Percentiles rank a stretch among this genome's conserved stretches.
Evolutionary conservation across 768 basidiomycete species (phyloP).

Genomic region (Termitomyces sp.): DNA sequence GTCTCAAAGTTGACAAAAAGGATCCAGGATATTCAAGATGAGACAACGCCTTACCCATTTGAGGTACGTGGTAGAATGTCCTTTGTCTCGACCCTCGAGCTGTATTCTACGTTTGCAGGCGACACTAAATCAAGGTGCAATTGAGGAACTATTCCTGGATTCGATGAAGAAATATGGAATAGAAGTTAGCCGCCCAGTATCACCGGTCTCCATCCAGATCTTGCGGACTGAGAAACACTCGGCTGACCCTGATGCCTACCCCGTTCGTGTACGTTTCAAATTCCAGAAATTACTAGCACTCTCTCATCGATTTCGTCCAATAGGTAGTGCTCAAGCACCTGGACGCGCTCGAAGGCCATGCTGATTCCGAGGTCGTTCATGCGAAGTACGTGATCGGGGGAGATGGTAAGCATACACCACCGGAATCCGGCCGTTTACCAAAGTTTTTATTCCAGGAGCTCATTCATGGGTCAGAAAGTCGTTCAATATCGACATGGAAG

Average conservation of each 20-base stretch:
- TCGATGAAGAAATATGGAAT: constrained; percentile 45
- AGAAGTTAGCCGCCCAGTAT: constrained; percentile 44
- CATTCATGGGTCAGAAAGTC: constrained; percentile 80
- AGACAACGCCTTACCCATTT: constrained; percentile 66
- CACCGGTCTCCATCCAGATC: constrained; percentile 45
- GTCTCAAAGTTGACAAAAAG: constrained; percentile 51
- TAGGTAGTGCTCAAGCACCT: constrained; percentile 44
- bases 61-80: constrained; percentile 37
- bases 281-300: background rate
- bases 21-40: constrained; percentile 55
- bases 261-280: constrained; percentile 28
- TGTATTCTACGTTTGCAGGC: constrained; percentile 27
- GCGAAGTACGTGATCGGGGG: constrained; percentile 76
- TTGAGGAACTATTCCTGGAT: constrained; percentile 54
- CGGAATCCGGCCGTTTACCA: background rate
- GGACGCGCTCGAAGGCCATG: constrained; percentile 25
- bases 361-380: constrained; percentile 37
- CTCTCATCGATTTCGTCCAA: background rate
- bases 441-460: constrained; percentile 43
- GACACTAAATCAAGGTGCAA: constrained; percentile 60
- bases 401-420: constrained; percentile 45
- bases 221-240: constrained; percentile 35
- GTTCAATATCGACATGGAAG: constrained; percentile 66
- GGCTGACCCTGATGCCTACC: constrained; percentile 32
- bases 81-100: background rate